Conservation (phyloP, 306 rosid genomes). For the Prinsepia uniflora region DNA sequence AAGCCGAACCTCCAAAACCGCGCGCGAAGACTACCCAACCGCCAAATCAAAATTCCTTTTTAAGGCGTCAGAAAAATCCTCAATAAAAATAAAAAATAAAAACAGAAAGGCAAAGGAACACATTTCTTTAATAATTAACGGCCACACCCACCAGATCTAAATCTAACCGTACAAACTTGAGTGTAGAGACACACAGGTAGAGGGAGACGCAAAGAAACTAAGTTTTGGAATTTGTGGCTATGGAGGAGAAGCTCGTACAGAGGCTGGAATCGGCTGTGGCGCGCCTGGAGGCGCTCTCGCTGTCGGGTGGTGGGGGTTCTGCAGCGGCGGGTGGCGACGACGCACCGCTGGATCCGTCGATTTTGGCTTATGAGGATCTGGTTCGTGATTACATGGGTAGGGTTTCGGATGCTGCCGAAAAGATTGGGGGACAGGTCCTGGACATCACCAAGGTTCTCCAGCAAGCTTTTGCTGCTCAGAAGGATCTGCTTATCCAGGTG, state of each 20-base stretch:
- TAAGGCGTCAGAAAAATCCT: constrained; percentile 16
- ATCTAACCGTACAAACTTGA: constrained; percentile 4
- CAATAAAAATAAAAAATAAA: not conserved
- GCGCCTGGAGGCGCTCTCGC: constrained; percentile 65
- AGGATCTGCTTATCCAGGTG: constrained; percentile 59
- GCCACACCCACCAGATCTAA: constrained; percentile 39
- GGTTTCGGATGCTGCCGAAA: constrained; percentile 62
- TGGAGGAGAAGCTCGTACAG: constrained; percentile 74
- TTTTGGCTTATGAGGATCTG: constrained; percentile 64
- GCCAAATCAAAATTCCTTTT: constrained; percentile 24
- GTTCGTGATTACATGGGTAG: constrained; percentile 45
- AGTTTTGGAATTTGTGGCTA: constrained; percentile 17
- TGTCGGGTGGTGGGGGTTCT: constrained; percentile 22
- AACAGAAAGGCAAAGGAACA: not conserved
- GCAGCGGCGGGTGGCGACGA: constrained; percentile 24
- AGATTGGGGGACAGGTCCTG: constrained; percentile 73
- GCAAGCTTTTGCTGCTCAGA: constrained; percentile 70
- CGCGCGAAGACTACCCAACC: constrained; percentile 22
- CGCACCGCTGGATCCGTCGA: constrained; percentile 51
- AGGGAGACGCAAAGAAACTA: not conserved
- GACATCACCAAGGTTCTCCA: constrained; percentile 44
- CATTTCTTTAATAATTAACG: constrained; percentile 17
- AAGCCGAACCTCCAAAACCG: constrained; percentile 13
- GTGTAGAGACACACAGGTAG: not conserved
- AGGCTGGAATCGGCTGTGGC: constrained; percentile 83